These are phyloP conservation scores for Plasmodium adleri DNA, from an alignment of 169 alveolate genomes.

Conservation along the genomic window DNA sequence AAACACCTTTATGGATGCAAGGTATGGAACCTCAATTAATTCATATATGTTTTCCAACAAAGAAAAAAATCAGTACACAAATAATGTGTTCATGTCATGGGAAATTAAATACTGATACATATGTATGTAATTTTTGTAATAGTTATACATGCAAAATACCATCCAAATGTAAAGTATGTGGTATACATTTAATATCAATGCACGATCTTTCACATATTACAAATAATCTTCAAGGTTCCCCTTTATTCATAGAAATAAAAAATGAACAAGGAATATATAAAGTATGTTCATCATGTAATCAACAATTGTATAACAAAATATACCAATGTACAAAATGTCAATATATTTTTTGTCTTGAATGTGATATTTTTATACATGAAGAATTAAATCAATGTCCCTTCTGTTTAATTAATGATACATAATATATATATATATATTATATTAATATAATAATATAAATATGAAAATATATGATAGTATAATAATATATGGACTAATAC, in stretches of 20 bases:
- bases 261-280: conserved; percentile 39
- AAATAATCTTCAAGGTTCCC: conserved; percentile 59
- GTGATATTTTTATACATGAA: conserved; percentile 81
- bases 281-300: conserved; percentile 79
- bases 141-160: conserved; percentile 85
- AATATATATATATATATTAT: background rate
- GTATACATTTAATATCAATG: conserved; percentile 43
- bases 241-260: conserved; percentile 40
- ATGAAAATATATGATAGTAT: too few species aligned
- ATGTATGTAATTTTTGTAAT: conserved; percentile 84
- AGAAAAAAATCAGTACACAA: conserved; percentile 82
- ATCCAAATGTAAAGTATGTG: conserved; percentile 83
- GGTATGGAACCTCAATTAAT: conserved; percentile 87
- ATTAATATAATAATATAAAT: too few species aligned
- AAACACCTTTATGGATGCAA: conserved; percentile 78
- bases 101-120: conserved; percentile 78
- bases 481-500: too few species aligned
- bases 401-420: conserved; percentile 63
- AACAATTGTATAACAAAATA: conserved; percentile 44
- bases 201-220: conserved; percentile 60
- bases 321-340: conserved; percentile 81
- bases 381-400: conserved; percentile 86
- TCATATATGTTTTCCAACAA: conserved; percentile 84
- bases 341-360: conserved; percentile 77
- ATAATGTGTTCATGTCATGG: conserved; percentile 84